A percentile compares a stretch with the other conserved stretches of the same genome.
phyloP scores from a whole-genome alignment of 495 filamentous ascomycete genomes.

The Patellaria atrata region DNA sequence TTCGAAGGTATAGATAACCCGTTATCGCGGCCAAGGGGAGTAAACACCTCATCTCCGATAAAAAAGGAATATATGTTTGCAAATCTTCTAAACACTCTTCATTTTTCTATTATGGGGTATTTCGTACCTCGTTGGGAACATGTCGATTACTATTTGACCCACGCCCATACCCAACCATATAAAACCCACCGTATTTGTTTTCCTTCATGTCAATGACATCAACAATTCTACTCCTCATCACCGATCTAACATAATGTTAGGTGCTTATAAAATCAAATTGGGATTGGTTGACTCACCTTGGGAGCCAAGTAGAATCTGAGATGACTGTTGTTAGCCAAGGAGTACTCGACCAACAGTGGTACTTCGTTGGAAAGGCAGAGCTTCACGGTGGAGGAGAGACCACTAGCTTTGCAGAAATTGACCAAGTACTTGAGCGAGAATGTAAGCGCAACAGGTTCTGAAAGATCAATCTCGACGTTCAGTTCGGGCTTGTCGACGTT shows the following conservation, averaged over 20 bases:
- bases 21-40: too few species aligned
- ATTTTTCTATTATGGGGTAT: too few species aligned
- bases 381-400: slow-evolving; percentile 67
- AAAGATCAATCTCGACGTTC: slow-evolving; percentile 77
- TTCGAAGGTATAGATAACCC: too few species aligned
- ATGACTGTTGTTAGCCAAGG: slow-evolving; percentile 65
- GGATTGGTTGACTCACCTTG: slow-evolving; percentile 49
- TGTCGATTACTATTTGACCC: too few species aligned
- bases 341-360: slow-evolving; percentile 88
- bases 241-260: slow-evolving; percentile 49
- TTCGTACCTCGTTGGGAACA: too few species aligned
- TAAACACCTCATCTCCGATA: too few species aligned
- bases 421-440: slow-evolving; percentile 99
- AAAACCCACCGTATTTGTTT: too few species aligned
- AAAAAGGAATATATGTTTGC: too few species aligned
- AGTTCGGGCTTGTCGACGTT: slow-evolving; percentile 81
- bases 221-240: slow-evolving; percentile 77
- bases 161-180: too few species aligned
- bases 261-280: not conserved
- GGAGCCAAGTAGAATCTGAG: slow-evolving; percentile 95
- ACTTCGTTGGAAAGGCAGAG: slow-evolving; percentile 93
- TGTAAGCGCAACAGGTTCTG: slow-evolving; percentile 85
- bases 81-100: too few species aligned
- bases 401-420: slow-evolving; percentile 98
- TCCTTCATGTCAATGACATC: too few species aligned